Evolutionary conservation across 768 basidiomycete species (phyloP).

Genomic region (Naganishia antarctica): DNA sequence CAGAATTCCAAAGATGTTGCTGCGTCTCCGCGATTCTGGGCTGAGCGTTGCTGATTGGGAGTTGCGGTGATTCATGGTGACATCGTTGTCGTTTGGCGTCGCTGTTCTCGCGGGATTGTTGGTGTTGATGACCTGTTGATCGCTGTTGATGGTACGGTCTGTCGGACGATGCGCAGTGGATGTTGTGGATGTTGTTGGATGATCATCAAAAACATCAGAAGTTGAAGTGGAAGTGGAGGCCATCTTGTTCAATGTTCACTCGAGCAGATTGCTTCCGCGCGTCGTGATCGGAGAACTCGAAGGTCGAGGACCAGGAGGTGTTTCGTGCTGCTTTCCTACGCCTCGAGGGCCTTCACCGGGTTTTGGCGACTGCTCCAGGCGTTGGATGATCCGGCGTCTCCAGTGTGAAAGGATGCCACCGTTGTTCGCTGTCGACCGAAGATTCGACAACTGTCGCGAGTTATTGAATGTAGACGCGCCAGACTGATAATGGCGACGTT

Average conservation of each 20-base stretch:
- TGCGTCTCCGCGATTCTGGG: slow-evolving; percentile 11
- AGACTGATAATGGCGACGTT: no score
- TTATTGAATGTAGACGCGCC: no score
- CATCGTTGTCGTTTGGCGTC: neutral
- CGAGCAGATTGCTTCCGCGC: slow-evolving; percentile 3
- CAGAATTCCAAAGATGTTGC: slow-evolving; percentile 18
- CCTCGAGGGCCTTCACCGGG: neutral
- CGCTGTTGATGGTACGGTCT: neutral
- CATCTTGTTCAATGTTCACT: neutral
- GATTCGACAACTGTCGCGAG: no score
- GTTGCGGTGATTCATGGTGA: neutral
- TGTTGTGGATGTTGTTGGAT: neutral
- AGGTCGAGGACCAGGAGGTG: slow-evolving; percentile 8
- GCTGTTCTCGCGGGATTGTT: no score
- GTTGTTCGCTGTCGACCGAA: no score
- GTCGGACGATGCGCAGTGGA: no score
- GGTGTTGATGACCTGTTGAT: neutral
- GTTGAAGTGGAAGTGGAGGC: slow-evolving; percentile 16
- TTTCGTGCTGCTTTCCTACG: neutral
- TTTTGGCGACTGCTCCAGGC: no score
- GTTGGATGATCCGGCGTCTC: no score
- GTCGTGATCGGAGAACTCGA: no score
- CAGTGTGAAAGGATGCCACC: no score
- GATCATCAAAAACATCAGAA: neutral
- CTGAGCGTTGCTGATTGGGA: slow-evolving; percentile 6